Conservation (phyloP, 495 filamentous ascomycete species). For the Letharia lupina region DNA sequence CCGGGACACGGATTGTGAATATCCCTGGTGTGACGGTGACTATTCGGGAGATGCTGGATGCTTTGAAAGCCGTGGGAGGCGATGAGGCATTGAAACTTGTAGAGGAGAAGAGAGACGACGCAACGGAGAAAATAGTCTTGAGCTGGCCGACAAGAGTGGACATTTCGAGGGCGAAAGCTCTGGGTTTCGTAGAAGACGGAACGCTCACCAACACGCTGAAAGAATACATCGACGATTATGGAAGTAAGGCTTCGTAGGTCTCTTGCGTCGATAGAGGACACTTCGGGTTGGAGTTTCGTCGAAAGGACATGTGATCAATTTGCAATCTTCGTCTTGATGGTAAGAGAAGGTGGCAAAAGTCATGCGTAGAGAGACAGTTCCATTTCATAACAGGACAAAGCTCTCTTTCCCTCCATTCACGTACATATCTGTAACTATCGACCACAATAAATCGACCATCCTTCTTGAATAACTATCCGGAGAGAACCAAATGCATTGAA, state of each 20-base stretch:
- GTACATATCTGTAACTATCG: no score
- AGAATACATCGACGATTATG: constrained; percentile 37
- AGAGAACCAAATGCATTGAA: no score
- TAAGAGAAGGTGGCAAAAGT: no score
- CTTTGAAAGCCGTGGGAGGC: constrained; percentile 60
- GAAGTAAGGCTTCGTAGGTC: constrained; percentile 6
- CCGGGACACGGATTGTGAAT: constrained; percentile 54
- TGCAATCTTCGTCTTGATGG: neutral
- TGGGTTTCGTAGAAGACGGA: constrained; percentile 56
- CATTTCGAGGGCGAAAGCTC: constrained; percentile 43
- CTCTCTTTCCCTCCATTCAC: no score
- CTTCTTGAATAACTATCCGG: no score
- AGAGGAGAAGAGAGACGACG: constrained; percentile 56
- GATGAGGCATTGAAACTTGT: constrained; percentile 56
- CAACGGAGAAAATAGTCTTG: constrained; percentile 61
- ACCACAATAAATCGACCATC: no score
- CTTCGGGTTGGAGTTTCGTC: neutral
- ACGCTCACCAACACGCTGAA: constrained; percentile 48
- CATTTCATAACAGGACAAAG: no score
- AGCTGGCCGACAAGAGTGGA: constrained; percentile 67
- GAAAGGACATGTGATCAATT: neutral
- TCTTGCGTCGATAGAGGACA: neutral
- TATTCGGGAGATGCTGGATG: constrained; percentile 67
- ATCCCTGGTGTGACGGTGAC: constrained; percentile 65
- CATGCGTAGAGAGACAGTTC: no score